phyloP scores from a whole-genome alignment of 2,329 filamentous ascomycete species.

The Xylaria sp. region DNA sequence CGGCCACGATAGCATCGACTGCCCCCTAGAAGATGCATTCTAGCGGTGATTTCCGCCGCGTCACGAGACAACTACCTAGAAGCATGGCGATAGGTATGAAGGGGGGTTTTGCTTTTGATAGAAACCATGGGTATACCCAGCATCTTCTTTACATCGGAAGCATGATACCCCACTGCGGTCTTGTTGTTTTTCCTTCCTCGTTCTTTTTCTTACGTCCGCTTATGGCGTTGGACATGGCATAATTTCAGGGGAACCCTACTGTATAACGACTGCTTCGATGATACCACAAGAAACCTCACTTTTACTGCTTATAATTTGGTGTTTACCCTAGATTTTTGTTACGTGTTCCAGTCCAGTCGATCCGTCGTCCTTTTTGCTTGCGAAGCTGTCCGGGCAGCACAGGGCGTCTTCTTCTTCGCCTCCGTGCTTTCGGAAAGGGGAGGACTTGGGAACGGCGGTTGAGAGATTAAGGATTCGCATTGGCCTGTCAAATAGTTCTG shows the following conservation, averaged over 20 bases:
- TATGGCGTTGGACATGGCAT: constrained; percentile 23
- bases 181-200: constrained; percentile 5
- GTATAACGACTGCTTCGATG: constrained; percentile 34
- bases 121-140: constrained; percentile 2
- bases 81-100: constrained; percentile 2
- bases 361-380: constrained; percentile 8
- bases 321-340: constrained; percentile 8
- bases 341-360: constrained; percentile 6
- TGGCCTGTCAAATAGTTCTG: constrained; percentile 7
- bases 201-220: constrained; percentile 11
- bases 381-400: constrained; percentile 6
- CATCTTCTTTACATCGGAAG: background rate
- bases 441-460: background rate
- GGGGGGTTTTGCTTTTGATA: background rate
- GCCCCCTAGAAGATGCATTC: constrained; percentile 84
- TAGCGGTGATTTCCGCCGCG: constrained; percentile 37
- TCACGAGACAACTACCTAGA: constrained; percentile 6
- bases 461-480: background rate
- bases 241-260: constrained; percentile 24
- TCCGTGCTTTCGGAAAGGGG: constrained; percentile 10
- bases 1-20: constrained; percentile 94
- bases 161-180: background rate
- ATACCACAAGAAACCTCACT: constrained; percentile 32
- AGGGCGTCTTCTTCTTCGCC: background rate
- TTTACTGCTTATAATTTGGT: constrained; percentile 18